Evolutionary conservation across 2,329 filamentous ascomycete species (phyloP), one percentile per base, ranked within the genome.

Genomic region (Trichoderma afroharzianum): DNA sequence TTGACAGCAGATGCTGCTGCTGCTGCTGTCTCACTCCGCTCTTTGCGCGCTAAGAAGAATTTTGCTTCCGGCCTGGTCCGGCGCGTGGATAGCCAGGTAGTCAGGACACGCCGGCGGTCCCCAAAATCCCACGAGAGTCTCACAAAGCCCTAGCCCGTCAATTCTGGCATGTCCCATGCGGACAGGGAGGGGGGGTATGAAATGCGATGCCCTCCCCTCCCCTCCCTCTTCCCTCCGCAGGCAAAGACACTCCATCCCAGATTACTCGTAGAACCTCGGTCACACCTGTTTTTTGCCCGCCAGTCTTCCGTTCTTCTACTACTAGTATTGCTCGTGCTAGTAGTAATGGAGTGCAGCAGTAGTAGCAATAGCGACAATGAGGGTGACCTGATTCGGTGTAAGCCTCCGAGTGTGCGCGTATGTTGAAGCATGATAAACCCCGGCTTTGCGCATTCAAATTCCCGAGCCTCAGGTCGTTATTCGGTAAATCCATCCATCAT

Each of bases 301-400:
- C 71, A 57, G 11, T 30, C 66, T 50, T 53, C 32, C 26, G n/a
- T 47, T 33, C 26, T 57, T 62, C 28, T 30, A n/a, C n/a, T n/a
- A n/a, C n/a, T 59, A 33, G 30, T 33, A 33, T 18, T 58, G 24
- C 26, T 59, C 30, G 57, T 21, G 32, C 30, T 53, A 21, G 57
- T 32, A 59, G 55, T 21, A n/a, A 33, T 30, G 47, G 47, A 53
- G 47, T 53, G 47, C 28, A 58, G 24, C 55, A 33, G 57, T 57
- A 57, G 24, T 57, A 63, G 63, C 55, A 57, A 47, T 64, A n/a
- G 30, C 36, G 11, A 33, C 24, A 36, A 50, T 70, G 28, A 36
- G 66, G 18, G 26, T 63, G 47, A 39, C 53, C 59, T 72, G 53
- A 70, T 71, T 68, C 58, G 63, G 70, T 68, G 70, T 63, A 71